Evolutionary conservation across 129 eudicot species (phyloP), one percentile per base, ranked within the genome.

Genomic region (Helichrysum umbraculigerum): DNA sequence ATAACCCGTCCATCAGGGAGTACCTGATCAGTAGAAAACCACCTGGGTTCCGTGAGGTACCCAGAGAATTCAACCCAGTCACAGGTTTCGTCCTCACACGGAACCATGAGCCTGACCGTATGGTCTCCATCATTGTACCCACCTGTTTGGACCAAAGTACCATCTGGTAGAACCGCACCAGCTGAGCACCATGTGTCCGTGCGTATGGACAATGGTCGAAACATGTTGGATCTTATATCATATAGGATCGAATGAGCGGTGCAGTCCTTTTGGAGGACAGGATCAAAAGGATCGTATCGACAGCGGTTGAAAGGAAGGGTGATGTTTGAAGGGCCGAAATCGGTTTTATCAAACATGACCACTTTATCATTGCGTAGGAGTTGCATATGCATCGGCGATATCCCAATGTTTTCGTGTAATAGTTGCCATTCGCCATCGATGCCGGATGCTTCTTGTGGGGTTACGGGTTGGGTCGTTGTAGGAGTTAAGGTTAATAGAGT

Each of bases 301-400:
- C 98, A 92, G 2, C 61, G 79, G 30, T 88, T 86, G 7, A 60
- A 67, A 1, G 96, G 90, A 3, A 92, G 88, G 32, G 98, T 79
- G 68, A 92, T 78, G 78, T 88, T 88, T 3, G 98, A 92, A n/a
- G 77, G 78, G 59, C 98, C 96, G 4, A 88, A 85, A 71, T 89
- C 92, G 3, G 96, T 89, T 41, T 96, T 77, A 17, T 92, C 93
- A 39, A 78, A 92, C 83, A 92, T 92, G n/a, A 92, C 88, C n/a
- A 92, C 88, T 72, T 79, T 89, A 85, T 92, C 79, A 78, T 92
- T 92, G 63, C 25, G 79, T 41, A 87, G 72, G 69, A 92, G 96
- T 74, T 92, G 98, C 98, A 92, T 87, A 71, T 92, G 98, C 96
- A 89, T 92, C 10, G 96, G 93, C 0, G 96, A 87, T 11, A 86